Evolutionary conservation across 805 yeast genomes (phyloP), one percentile per base, ranked within the genome.

Genomic region (Candida pseudoglaebosa): DNA sequence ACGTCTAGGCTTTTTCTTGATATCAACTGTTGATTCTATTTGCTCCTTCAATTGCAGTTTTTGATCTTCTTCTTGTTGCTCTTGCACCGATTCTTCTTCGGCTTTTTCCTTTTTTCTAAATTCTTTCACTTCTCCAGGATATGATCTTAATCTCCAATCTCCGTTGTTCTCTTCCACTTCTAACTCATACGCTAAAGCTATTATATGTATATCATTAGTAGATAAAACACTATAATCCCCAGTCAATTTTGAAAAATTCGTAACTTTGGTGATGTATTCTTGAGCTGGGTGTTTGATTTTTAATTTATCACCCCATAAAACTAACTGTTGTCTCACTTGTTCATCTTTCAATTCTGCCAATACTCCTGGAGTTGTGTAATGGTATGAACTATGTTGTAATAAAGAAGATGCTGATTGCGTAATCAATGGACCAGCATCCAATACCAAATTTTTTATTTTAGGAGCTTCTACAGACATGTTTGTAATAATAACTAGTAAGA

Each of bases 351-450:
- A 80, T 65, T 93, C 99, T 21, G 75, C 71, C 51, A 74, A 78
- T 13, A 93, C 98, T 1, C 96, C 90, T 10, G 98, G 97, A 2
- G 97, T 87, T 10, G 97, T 90, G 58, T 71, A 84, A 53, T 86
- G 86, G n/a, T 63, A 59, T 13, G 73, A 61, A 1, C 95, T 97
- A 54, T 73, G 77, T 46, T 75, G 77, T 51, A 81, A 80, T 32
- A 93, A 68, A 15, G 81, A 75, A 2, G 89, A 73, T 9, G 85
- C 86, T 4, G 93, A 73, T 52, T 87, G 95, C 2, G 95, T 84
- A 49, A 93, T 84, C 48, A 93, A 67, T 4, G 99, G 99, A 36
- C 96, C 93, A 3, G 99, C 98, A 73, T 93, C 99, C 48, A 93
- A 71, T 24, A 87, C 85, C 40, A 95, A 68, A 1, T 80, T 68